phyloP scores from a whole-genome alignment of 1,284 basidiomycete genomes.

The Puccinia brachypodii region DNA sequence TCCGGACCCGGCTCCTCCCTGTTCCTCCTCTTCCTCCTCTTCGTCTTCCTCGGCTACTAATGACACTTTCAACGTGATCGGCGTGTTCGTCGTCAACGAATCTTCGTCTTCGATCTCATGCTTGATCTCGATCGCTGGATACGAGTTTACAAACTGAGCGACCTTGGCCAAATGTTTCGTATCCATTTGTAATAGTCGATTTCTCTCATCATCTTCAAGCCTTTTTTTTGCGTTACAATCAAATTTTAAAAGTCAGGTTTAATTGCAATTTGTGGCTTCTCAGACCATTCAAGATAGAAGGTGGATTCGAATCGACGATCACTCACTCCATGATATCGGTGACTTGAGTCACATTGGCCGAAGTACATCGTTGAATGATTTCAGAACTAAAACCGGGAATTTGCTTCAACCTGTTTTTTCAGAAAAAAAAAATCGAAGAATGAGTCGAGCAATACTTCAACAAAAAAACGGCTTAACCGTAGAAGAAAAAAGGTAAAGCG shows the following conservation, averaged over 20 bases:
- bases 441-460: conserved; percentile 71
- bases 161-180: conserved; percentile 79
- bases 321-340: conserved; percentile 85
- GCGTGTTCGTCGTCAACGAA: conserved; percentile 76
- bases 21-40: conserved; percentile 73
- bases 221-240: background rate
- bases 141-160: conserved; percentile 89
- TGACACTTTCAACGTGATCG: conserved; percentile 76
- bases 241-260: conserved; percentile 9
- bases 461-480: conserved; percentile 61
- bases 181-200: conserved; percentile 79
- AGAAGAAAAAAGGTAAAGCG: background rate
- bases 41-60: conserved; percentile 79
- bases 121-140: conserved; percentile 85
- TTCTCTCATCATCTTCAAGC: conserved; percentile 85
- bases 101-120: conserved; percentile 75
- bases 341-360: conserved; percentile 75
- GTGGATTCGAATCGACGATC: background rate
- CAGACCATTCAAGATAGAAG: background rate
- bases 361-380: conserved; percentile 78
- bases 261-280: background rate
- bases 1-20: too few relatives aligned
- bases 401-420: conserved; percentile 38
- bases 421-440: background rate
- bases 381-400: conserved; percentile 47